These are phyloP conservation scores for Carex scoparia DNA, from an alignment of 176 grass and related monocot species.

Conservation along the genomic window DNA sequence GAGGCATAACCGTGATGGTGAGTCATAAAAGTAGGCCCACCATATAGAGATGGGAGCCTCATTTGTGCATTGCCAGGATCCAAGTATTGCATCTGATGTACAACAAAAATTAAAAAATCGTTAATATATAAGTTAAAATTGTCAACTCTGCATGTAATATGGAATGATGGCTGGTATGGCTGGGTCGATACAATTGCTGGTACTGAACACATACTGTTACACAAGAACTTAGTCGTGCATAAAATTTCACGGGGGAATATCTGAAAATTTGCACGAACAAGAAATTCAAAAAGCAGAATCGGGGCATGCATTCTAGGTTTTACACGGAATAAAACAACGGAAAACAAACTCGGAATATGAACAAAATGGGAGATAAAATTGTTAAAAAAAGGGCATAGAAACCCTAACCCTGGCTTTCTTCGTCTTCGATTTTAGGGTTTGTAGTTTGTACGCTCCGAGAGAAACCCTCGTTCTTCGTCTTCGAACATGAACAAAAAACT, in stretches of 20 bases:
- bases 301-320: slow-evolving; percentile 16
- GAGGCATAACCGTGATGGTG: slow-evolving; percentile 6
- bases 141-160: neutral
- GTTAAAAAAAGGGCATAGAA: neutral
- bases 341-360: neutral
- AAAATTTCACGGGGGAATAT: neutral
- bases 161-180: neutral
- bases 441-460: neutral
- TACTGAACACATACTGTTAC: neutral
- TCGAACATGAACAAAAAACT: too few relatives aligned
- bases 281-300: neutral
- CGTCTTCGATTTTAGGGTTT: slow-evolving; percentile 16
- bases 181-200: neutral
- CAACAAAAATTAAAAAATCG: neutral
- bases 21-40: neutral
- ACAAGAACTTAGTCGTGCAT: neutral
- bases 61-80: slow-evolving; percentile 10
- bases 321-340: neutral
- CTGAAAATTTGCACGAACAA: neutral
- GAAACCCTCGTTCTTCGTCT: too few relatives aligned
- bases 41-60: slow-evolving; percentile 8
- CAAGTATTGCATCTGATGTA: slow-evolving; percentile 8
- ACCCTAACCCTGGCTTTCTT: slow-evolving; percentile 7
- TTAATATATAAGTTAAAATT: neutral
- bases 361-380: neutral